These are phyloP conservation scores for Nymphaea colorata DNA, from an alignment of 164 flowering plant species.

Conservation along the genomic window DNA sequence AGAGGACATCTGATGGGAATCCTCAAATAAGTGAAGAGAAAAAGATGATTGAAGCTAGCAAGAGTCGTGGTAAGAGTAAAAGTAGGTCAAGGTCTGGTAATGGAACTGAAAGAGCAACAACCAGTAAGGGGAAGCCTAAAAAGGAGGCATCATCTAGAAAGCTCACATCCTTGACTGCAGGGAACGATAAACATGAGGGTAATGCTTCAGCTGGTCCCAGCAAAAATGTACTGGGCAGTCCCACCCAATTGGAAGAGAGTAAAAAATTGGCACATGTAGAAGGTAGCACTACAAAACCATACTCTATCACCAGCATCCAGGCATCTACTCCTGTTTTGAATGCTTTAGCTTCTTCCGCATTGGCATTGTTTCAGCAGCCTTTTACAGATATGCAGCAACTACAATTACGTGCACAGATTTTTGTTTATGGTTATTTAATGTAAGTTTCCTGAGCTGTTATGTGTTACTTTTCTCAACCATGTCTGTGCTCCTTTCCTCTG, in stretches of 20 bases:
- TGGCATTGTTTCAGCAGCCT: slow-evolving; percentile 4
- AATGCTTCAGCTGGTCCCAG: background rate
- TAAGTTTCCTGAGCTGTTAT: slow-evolving; percentile 24
- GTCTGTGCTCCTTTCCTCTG: background rate
- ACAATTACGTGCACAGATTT: slow-evolving; percentile 96
- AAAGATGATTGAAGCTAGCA: background rate
- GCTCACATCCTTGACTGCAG: background rate
- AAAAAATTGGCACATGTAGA: background rate
- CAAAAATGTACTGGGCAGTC: background rate
- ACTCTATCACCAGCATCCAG: background rate
- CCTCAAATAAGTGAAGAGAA: background rate
- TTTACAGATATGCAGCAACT: slow-evolving; percentile 86
- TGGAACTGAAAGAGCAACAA: background rate
- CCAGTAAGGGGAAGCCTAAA: background rate
- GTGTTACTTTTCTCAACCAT: background rate
- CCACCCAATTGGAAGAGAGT: background rate
- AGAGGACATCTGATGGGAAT: background rate
- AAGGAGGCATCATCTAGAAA: background rate
- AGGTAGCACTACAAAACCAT: slow-evolving; percentile 1
- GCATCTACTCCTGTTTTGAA: background rate
- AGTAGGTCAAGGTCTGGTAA: background rate
- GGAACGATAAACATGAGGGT: background rate
- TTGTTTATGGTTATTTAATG: slow-evolving; percentile 98
- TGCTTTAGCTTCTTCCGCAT: slow-evolving; percentile 2
- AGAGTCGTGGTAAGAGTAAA: background rate